A percentile compares a stretch with the other conserved stretches of the same genome.
Conservation (phyloP, 2,329 filamentous ascomycete species). For the Plenodomus biglobosus region DNA sequence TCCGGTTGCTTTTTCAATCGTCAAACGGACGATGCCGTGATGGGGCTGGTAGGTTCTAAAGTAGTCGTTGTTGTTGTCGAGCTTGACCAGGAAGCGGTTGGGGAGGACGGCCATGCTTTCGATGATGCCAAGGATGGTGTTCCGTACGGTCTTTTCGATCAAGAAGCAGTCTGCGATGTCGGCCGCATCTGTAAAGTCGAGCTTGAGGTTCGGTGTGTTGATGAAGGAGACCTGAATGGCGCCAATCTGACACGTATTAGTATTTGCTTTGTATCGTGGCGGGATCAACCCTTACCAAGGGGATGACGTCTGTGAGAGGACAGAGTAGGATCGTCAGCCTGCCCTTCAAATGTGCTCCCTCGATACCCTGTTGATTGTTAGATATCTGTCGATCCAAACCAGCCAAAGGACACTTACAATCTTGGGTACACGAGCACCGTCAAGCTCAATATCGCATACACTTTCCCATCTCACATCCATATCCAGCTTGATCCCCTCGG, state of each 20-base stretch:
- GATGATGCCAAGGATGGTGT: constrained; percentile 50
- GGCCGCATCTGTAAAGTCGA: constrained; percentile 53
- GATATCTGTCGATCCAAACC: background rate
- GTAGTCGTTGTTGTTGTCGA: constrained; percentile 51
- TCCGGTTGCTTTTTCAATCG: constrained; percentile 46
- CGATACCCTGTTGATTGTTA: constrained; percentile 45
- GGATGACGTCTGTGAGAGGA: constrained; percentile 51
- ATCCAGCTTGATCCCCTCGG: constrained; percentile 52
- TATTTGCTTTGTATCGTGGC: background rate
- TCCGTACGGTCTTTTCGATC: constrained; percentile 49
- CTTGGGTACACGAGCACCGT: constrained; percentile 50
- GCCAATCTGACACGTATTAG: constrained; percentile 45
- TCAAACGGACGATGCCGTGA: constrained; percentile 49
- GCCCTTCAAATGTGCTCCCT: constrained; percentile 50
- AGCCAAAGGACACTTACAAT: constrained; percentile 34
- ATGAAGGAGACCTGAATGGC: constrained; percentile 54
- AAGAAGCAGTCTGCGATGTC: constrained; percentile 49
- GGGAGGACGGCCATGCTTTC: constrained; percentile 51
- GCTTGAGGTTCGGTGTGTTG: constrained; percentile 50
- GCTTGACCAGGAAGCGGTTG: constrained; percentile 54
- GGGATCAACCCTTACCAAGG: constrained; percentile 43
- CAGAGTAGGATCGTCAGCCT: constrained; percentile 50
- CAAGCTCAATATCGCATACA: constrained; percentile 51
- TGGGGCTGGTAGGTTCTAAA: constrained; percentile 53
- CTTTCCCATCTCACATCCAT: constrained; percentile 53